Evolutionary conservation across 139 green algal species (phyloP).

Genomic region (Coccomyxa sp.): DNA sequence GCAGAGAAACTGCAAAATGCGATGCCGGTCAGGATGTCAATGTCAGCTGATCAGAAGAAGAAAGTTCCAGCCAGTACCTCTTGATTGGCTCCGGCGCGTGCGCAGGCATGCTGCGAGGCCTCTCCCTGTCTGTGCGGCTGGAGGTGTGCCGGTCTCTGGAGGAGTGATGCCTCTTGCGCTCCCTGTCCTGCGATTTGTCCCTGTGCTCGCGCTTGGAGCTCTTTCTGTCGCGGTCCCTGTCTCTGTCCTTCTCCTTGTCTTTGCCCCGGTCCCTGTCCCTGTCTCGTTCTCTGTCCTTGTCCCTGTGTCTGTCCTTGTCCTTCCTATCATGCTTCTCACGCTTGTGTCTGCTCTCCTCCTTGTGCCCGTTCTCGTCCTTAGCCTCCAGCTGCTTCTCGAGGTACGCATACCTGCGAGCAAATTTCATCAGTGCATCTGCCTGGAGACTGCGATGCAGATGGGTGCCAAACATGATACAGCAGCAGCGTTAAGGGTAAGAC

Average conservation of each 20-base stretch:
- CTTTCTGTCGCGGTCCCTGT: slow-evolving; percentile 6
- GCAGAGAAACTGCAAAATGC: too few relatives aligned
- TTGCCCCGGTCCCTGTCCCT: slow-evolving; percentile 23
- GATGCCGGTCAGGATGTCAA: too few relatives aligned
- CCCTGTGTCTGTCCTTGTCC: slow-evolving; percentile 1
- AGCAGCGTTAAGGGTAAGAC: too few relatives aligned
- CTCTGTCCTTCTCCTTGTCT: slow-evolving; percentile 7
- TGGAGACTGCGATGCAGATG: too few relatives aligned
- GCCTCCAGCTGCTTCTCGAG: slow-evolving; percentile 39
- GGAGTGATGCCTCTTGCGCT: background rate
- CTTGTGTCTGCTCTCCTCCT: background rate
- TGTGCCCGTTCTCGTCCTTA: slow-evolving; percentile 16
- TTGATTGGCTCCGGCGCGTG: too few relatives aligned
- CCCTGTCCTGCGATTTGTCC: slow-evolving; percentile 3
- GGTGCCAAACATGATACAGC: too few relatives aligned
- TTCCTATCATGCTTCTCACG: slow-evolving; percentile 4
- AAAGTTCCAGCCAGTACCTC: too few relatives aligned
- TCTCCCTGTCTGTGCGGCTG: too few relatives aligned
- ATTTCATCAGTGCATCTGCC: too few relatives aligned
- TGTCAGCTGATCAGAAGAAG: too few relatives aligned
- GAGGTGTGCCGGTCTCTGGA: too few relatives aligned
- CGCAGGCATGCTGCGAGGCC: too few relatives aligned
- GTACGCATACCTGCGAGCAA: slow-evolving; percentile 31
- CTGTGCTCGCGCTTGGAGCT: background rate
- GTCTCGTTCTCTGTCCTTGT: slow-evolving; percentile 9